Conservation (phyloP, 176 grass and related monocot species). For the Eragrostis curvula region DNA sequence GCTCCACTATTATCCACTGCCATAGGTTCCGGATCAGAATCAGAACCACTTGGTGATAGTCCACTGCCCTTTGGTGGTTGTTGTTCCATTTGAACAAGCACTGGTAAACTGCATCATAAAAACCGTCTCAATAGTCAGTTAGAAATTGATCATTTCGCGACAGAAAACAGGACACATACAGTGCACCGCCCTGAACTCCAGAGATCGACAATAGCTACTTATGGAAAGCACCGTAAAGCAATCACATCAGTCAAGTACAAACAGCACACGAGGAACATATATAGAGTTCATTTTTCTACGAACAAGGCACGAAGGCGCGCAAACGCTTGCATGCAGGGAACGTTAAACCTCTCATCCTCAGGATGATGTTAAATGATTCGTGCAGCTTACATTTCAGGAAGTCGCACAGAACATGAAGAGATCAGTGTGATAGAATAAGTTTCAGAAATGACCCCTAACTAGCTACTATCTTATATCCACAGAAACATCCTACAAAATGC, state of each 20-base stretch:
- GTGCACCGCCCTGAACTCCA: not conserved
- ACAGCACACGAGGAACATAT: too few relatives aligned
- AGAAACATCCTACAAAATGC: not conserved
- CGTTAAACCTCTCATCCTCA: not conserved
- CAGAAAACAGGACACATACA: not conserved
- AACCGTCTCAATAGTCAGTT: slow-evolving; percentile 1
- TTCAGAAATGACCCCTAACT: not conserved
- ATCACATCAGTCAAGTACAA: not conserved
- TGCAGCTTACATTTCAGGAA: not conserved
- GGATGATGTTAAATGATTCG: not conserved
- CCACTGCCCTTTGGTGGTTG: slow-evolving; percentile 24
- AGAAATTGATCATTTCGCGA: slow-evolving; percentile 15
- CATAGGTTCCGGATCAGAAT: slow-evolving; percentile 44
- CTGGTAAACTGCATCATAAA: not conserved
- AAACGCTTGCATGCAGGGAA: not conserved
- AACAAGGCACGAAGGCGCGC: not conserved
- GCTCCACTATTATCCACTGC: slow-evolving; percentile 40
- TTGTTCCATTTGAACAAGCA: slow-evolving; percentile 42
- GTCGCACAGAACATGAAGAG: not conserved
- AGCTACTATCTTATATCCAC: not conserved
- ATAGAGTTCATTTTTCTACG: not conserved
- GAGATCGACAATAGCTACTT: not conserved
- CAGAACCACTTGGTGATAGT: slow-evolving; percentile 25
- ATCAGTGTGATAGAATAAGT: not conserved
- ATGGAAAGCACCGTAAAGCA: not conserved